A percentile compares a stretch with the other conserved stretches of the same genome.
These are phyloP conservation scores for Coccomyxa sp. DNA, from an alignment of 139 green algal species.

Conservation along the genomic window DNA sequence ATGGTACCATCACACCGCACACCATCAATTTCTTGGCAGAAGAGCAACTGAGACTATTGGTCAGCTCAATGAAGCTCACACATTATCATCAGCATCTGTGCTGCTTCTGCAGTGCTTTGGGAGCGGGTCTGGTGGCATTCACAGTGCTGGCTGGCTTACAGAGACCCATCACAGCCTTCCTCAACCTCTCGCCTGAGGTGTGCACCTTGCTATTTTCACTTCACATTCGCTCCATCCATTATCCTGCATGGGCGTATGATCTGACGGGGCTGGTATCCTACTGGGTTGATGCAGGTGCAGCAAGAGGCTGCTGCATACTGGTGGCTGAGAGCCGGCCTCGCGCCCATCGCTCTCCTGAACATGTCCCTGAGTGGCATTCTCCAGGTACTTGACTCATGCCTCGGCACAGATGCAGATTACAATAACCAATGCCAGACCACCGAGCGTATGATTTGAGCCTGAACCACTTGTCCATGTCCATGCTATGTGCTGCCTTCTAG, in stretches of 20 bases:
- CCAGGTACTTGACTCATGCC: conserved; percentile 30
- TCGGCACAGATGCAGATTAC: too few species aligned
- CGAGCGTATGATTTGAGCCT: too few species aligned
- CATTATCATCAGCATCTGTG: too few species aligned
- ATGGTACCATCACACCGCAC: too few species aligned
- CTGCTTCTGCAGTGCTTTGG: conserved; percentile 7
- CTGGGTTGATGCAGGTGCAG: conserved; percentile 3
- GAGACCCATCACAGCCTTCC: conserved; percentile 17
- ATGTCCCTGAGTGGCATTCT: conserved; percentile 51
- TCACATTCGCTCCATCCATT: background rate
- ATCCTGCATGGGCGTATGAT: background rate
- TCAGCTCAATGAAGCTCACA: too few species aligned
- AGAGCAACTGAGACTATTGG: too few species aligned
- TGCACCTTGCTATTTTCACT: background rate
- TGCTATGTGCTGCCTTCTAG: too few species aligned
- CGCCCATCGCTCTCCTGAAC: conserved; percentile 46
- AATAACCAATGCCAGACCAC: too few species aligned
- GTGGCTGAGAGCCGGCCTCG: conserved; percentile 19
- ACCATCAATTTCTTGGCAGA: too few species aligned
- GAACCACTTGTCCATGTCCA: too few species aligned
- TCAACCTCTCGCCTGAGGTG: conserved; percentile 19
- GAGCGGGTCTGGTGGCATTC: background rate
- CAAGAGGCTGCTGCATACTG: conserved; percentile 33
- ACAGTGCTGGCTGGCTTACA: conserved; percentile 28
- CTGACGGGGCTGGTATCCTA: background rate